phyloP scores from a whole-genome alignment of 1,284 basidiomycete species.

The Ustilago esculenta region DNA sequence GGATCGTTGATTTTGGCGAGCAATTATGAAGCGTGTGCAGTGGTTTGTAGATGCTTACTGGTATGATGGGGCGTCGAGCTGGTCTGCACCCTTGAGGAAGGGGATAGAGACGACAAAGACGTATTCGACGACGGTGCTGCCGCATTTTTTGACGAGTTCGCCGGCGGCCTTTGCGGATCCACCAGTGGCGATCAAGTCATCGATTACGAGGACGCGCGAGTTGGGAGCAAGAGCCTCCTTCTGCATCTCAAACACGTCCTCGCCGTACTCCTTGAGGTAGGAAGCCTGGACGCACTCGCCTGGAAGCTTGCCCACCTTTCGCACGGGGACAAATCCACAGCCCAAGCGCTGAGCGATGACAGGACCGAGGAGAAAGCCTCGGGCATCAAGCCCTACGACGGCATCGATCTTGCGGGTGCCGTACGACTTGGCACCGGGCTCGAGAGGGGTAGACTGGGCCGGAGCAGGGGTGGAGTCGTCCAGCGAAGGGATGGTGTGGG shows the following conservation, averaged over 20 bases:
- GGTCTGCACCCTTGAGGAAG: constrained; percentile 80
- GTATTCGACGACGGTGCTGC: constrained; percentile 88
- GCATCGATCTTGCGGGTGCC: constrained; percentile 77
- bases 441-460: constrained; percentile 15
- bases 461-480: constrained; percentile 56
- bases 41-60: constrained; percentile 57
- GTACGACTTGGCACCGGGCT: constrained; percentile 41
- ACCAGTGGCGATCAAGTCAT: constrained; percentile 96
- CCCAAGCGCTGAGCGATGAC: constrained; percentile 89
- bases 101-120: constrained; percentile 90
- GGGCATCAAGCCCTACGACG: constrained; percentile 92
- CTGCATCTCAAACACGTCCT: constrained; percentile 97
- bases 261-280: constrained; percentile 96
- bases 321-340: constrained; percentile 94
- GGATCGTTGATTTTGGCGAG: not conserved
- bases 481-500: constrained; percentile 73
- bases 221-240: constrained; percentile 80
- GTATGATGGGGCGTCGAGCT: constrained; percentile 83
- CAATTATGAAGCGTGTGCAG: too few species aligned
- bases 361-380: constrained; percentile 95
- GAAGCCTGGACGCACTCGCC: constrained; percentile 80
- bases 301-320: constrained; percentile 93
- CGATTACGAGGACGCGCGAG: constrained; percentile 86
- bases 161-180: constrained; percentile 95
- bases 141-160: constrained; percentile 83